A percentile compares a stretch with the other conserved stretches of the same genome.
Conservation (phyloP, 1,284 basidiomycete genomes). For the Earliella scabrosa region DNA sequence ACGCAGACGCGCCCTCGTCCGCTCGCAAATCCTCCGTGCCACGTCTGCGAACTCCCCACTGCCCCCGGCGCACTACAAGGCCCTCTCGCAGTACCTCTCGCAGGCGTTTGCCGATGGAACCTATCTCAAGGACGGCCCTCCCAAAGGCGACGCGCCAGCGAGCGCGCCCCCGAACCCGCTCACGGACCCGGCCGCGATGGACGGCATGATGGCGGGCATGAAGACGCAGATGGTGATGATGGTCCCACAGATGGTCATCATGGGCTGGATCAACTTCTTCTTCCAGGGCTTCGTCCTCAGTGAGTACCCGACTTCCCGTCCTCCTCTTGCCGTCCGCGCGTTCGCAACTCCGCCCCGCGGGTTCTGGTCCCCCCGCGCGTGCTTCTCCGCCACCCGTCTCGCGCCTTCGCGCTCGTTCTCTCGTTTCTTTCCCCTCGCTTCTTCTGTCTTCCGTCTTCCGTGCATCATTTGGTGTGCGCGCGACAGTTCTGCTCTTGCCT, state of each 20-base stretch:
- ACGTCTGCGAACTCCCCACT: constrained; percentile 83
- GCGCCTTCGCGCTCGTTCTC: not conserved
- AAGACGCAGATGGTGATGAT: constrained; percentile 99
- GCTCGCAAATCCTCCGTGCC: constrained; percentile 82
- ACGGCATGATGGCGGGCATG: constrained; percentile 98
- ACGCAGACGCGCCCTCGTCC: constrained; percentile 80
- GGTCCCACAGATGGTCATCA: constrained; percentile 98
- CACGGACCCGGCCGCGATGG: constrained; percentile 91
- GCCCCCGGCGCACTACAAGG: constrained; percentile 73
- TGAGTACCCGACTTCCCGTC: constrained; percentile 49
- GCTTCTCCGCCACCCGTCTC: constrained; percentile 1
- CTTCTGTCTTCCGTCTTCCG: constrained; percentile 5
- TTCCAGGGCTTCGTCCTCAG: constrained; percentile 98
- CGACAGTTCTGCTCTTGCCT: too few relatives aligned
- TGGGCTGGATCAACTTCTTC: constrained; percentile 99
- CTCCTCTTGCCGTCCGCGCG: not conserved
- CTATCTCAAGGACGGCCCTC: constrained; percentile 86
- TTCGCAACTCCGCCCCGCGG: not conserved
- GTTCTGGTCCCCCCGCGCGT: not conserved
- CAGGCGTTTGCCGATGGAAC: constrained; percentile 75
- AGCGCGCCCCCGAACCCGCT: constrained; percentile 73
- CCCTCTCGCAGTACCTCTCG: constrained; percentile 76
- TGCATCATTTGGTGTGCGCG: too few relatives aligned
- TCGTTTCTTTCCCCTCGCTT: too few relatives aligned
- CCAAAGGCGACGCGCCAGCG: constrained; percentile 61